Evolutionary conservation across 2,329 filamentous ascomycete species (phyloP), one percentile per base, ranked within the genome.

Genomic region (Fusarium sp.): DNA sequence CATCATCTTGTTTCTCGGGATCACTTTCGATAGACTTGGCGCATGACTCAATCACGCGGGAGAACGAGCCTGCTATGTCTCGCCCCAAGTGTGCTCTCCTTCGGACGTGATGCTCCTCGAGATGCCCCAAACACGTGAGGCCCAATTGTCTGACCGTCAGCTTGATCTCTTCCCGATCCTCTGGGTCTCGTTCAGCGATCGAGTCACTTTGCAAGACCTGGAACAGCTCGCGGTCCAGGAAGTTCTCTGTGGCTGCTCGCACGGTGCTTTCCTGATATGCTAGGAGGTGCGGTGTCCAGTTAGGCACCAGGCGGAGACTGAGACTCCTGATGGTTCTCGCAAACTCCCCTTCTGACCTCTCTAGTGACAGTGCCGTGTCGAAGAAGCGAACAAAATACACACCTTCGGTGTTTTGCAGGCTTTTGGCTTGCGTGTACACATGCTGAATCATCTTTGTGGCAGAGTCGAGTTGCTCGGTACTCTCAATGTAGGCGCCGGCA

Each of bases 201-300:
- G 64, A 24, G 10, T 38, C 72, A 3, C 80, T 78, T 12, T 72
- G 72, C 6, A 78, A 70, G 44, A 79, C 76, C 16, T 72, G 71
- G 61, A 89, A 87, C 6, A 90, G 64, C 40, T 83, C 81, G 3
- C 83, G 79, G 4, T 82, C 77, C 20, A 90, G 67, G 63, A 90
- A 85, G 0, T 75, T 71, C 60, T 87, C 84, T 6, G 87, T 83
- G 4, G 81, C 81, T 8, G 69, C 72, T 58, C 85, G 83, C 17
- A 89, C 83, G 4, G 77, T 73, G 6, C 79, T 67, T 57, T 89
- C 86, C 27, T 82, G 82, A 71, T 85, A 87, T 9, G 83, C 84
- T 35, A 91, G 79, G 27, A 90, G 77, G 27, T 82, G 81, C 2
- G 89, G 88, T 6, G 81, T 85, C 89, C 89, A 91, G n/a, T 79